Evolutionary conservation across 1,284 basidiomycete species (phyloP), one percentile per base, ranked within the genome.

Genomic region (Takashimella koratensis): DNA sequence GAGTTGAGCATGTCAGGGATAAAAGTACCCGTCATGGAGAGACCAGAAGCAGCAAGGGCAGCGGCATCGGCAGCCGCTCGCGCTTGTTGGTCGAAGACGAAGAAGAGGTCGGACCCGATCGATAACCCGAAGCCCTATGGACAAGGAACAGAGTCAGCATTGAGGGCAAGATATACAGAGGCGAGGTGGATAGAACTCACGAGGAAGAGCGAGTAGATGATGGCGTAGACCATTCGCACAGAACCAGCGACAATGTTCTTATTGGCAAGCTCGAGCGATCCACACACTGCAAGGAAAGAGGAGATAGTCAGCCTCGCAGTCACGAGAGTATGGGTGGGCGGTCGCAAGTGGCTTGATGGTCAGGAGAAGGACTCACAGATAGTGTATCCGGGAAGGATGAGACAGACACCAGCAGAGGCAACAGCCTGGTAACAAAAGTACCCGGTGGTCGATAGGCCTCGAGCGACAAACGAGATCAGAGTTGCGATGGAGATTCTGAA

Each of bases 121-220:
- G 90, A 87, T 47, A 94, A 81, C 50, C 89, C 89, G 70, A 93
- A 93, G 1, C 90, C 90, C 82, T 64, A 41, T 44, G 12, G 21
- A 47, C 47, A 10, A 55, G 26, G 39, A 45, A 41, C 47, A 49
- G 39, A 20, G 5, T 36, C 49, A 8, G 27, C n/a, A 48, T 51
- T 59, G 45, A 53, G 49, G n/a, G 12, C 19, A 61, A 52, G 44
- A 49, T 30, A 22, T 10, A 30, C 26, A 24, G 27, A 47, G 44
- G 22, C 20, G 13, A 21, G 8, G n/a, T n/a, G n/a, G n/a, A n/a
- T n/a, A n/a, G n/a, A 19, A 59, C 77, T 56, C 58, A 84, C 83
- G 65, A 92, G 75, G 73, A 91, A 91, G n/a, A 92, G 78, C 0
- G 89, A 90, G 68, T 91, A 92, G 49, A 92, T 91, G 56, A 92